phyloP scores from a whole-genome alignment of 1,284 basidiomycete species.

The Rhodotorula sp. region DNA sequence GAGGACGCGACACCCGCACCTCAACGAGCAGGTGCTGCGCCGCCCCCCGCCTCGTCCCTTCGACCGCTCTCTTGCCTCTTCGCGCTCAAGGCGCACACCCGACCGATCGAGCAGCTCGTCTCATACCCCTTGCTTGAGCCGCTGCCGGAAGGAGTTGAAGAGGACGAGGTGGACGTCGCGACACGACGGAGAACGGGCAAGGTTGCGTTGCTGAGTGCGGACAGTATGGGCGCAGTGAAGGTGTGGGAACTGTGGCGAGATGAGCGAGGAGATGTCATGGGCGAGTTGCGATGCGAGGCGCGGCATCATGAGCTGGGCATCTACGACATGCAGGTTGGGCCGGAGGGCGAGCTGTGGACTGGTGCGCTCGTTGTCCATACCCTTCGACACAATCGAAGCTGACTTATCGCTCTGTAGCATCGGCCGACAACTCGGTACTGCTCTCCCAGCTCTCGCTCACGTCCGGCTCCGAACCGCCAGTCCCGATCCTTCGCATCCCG shows the following conservation, averaged over 20 bases:
- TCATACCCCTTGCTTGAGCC: constrained; percentile 19
- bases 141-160: background rate
- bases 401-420: constrained; percentile 56
- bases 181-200: constrained; percentile 55
- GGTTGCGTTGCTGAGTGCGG: constrained; percentile 50
- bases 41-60: constrained; percentile 41
- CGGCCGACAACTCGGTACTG: constrained; percentile 77
- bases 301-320: constrained; percentile 64
- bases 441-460: constrained; percentile 51
- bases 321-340: constrained; percentile 63
- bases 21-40: constrained; percentile 35
- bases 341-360: constrained; percentile 72
- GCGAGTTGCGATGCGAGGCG: constrained; percentile 55
- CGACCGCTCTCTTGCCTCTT: constrained; percentile 58
- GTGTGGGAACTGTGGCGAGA: constrained; percentile 61
- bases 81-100: constrained; percentile 68
- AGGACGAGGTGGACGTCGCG: constrained; percentile 15
- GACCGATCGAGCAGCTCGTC: constrained; percentile 65
- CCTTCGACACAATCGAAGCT: background rate
- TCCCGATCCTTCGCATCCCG: constrained; percentile 57
- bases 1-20: background rate
- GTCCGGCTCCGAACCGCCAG: constrained; percentile 48
- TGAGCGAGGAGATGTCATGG: constrained; percentile 46
- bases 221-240: constrained; percentile 41
- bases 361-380: constrained; percentile 55